These are phyloP conservation scores for Fusarium continuum DNA, from an alignment of 2,329 filamentous ascomycete genomes.

Conservation along the genomic window DNA sequence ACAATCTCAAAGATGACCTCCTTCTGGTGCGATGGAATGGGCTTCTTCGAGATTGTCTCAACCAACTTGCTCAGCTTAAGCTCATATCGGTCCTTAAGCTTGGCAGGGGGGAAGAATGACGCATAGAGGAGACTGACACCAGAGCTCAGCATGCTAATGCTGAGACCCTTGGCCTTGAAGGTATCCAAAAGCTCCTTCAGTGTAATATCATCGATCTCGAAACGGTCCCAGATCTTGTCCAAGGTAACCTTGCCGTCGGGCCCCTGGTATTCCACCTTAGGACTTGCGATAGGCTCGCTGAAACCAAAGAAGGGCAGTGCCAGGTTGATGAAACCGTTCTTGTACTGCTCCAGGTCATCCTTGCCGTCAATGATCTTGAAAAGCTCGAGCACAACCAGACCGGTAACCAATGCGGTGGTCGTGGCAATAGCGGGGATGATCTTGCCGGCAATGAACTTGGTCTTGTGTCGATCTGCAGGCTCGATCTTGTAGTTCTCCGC, in stretches of 20 bases:
- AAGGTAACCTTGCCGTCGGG: constrained; percentile 81
- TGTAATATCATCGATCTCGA: constrained; percentile 88
- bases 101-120: constrained; percentile 82
- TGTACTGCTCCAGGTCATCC: constrained; percentile 97
- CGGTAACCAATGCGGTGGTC: constrained; percentile 94
- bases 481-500: constrained; percentile 99
- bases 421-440: constrained; percentile 99
- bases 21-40: constrained; percentile 89
- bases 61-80: constrained; percentile 91
- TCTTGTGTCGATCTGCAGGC: constrained; percentile 93
- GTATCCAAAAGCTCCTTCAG: constrained; percentile 83
- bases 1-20: constrained; percentile 98
- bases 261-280: constrained; percentile 89
- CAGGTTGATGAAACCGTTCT: constrained; percentile 98
- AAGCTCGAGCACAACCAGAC: constrained; percentile 89
- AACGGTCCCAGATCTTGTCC: constrained; percentile 98
- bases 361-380: constrained; percentile 98
- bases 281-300: constrained; percentile 93
- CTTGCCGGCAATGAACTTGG: constrained; percentile 99
- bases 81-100: constrained; percentile 81
- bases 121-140: constrained; percentile 95
- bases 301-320: constrained; percentile 98
- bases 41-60: constrained; percentile 89
- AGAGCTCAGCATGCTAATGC: constrained; percentile 94
- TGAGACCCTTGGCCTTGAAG: constrained; percentile 83